A percentile compares a stretch with the other conserved stretches of the same genome.
These are phyloP conservation scores for Trichoderma atroviride DNA, from an alignment of 2,329 filamentous ascomycete genomes.

Conservation along the genomic window DNA sequence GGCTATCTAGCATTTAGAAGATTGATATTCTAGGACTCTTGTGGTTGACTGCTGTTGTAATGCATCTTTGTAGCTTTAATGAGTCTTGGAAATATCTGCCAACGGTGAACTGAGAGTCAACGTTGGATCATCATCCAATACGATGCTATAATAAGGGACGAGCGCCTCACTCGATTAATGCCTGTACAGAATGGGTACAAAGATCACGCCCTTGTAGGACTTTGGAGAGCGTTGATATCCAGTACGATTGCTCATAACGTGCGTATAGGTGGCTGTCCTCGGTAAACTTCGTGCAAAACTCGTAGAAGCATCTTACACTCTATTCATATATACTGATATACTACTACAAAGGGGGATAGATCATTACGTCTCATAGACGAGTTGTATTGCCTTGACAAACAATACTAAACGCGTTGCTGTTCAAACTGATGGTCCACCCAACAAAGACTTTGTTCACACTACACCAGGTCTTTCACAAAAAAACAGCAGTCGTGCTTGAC, in stretches of 20 bases:
- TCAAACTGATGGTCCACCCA: not conserved
- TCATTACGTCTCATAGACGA: not conserved
- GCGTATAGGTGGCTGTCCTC: not conserved
- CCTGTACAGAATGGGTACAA: not conserved
- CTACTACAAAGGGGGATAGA: not conserved
- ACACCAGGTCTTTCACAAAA: slow-evolving; percentile 30
- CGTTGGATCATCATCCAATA: not conserved
- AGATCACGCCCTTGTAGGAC: not conserved
- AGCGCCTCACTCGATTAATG: not conserved
- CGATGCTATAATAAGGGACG: not conserved
- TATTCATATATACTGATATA: not conserved
- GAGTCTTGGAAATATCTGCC: not conserved
- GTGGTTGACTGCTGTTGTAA: not conserved
- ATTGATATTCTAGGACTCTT: not conserved
- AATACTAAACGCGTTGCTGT: too few relatives aligned
- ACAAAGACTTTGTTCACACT: not conserved
- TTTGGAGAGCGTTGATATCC: too few relatives aligned
- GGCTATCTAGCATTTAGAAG: not conserved
- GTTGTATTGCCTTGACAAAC: not conserved
- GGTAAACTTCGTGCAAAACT: not conserved
- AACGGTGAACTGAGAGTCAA: not conserved
- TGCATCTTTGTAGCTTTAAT: not conserved
- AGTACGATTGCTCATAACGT: not conserved
- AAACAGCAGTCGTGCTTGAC: slow-evolving; percentile 30
- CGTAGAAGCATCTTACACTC: too few relatives aligned